Base-by-base conservation (phyloP, 106 monocot genomes). In the Apostasia ramifera region DNA sequence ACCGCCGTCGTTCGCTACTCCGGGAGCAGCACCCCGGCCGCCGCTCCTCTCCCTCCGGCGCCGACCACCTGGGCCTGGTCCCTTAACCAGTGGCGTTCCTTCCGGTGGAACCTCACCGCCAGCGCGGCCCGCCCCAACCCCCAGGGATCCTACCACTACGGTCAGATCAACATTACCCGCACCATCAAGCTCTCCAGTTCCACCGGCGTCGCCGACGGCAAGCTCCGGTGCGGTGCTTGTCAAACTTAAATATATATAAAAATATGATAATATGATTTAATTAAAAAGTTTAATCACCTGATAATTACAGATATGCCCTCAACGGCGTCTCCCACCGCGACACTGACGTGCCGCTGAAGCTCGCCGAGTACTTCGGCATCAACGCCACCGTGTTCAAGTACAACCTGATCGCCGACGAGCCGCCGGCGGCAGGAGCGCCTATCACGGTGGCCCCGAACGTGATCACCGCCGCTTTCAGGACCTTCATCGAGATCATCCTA, bases 291-390 rank as follows among this genome's bases (percentile, higher is more conserved):
- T 26, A 26, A 26, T 26, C 26, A 26, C 26, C 26, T 26, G 26
- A 26, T 26, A 26, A 26, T 26, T 26, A 26, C 26, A 26, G 26
- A 41, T 82, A 64, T 63, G 85, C 75, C 10, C 68, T 92, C 63
- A 92, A 88, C 67, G 88, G 85, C 15, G 71, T 80, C 26, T 92
- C 88, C 5, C 88, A 87, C 71, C 14, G 12, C 4, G 67, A 82
- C 53, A 1, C 74, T 2, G 44, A 62, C 15, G 80, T 79, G 2
- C 91, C 91, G 0, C 49, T 92, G 8, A 92, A 88, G 82, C 82
- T 92, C 15, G 80, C 82, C 44, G 80, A 92, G 85, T 92, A 92
- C 82, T 92, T 70, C 53, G 77, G 82, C 53, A 37, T 73, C 43
- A 56, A 61, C 8, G 59, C 79, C 4, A 70, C 75, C 38, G 77